Base-by-base conservation (phyloP, 768 basidiomycete species). In the Kwoniella pini region DNA sequence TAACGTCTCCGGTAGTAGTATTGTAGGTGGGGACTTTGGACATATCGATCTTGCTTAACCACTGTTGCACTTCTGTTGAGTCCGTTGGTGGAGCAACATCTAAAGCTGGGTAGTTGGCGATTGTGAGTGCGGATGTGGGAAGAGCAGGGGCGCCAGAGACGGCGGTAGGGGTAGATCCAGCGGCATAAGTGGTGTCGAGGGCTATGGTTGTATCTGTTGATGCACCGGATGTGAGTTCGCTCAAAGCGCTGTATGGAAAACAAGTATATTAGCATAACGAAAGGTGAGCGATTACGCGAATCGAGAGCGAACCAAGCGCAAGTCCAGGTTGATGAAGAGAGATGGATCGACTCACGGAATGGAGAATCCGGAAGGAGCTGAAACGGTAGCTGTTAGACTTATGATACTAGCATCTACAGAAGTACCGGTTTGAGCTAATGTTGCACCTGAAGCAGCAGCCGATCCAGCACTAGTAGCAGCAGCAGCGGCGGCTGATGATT, bases 41-140 rank as follows among this genome's bases (percentile, higher is more conserved):
- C 44, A 49, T 49, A 51, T 60, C 42, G 54, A 73, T 64, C 44
- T 64, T 49, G 42, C 64, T 26, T 33, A 76, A 54, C 75, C 75
- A 75, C 24, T 40, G 65, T 46, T 79, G 63, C 21, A 79, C 76
- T 54, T 75, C 62, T 2, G 59, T 17, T 5, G 77, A 78, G 63
- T 79, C 62, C 9, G 69, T 72, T 0, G 74, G 74, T 28, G 79
- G 77, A n/a, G 60, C 55, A 13, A 58, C 39, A 57, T 78, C 77
- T 24, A 76, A 57, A 2, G 72, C 54, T 17, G 79, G 79, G 64
- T 78, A 79, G 53, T 72, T 69, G 57, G 75, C 74, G 27, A 59
- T 63, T 24, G 56, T 55, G 21, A 67, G 54, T 9, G 55, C 57
- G 15, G 65, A 26, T 15, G 69, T 65, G n/a, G 77, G 77, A 12